Percentiles rank a stretch among this genome's conserved stretches.
Conservation (phyloP, 164 flowering plant species). For the Aristolochia californica region DNA sequence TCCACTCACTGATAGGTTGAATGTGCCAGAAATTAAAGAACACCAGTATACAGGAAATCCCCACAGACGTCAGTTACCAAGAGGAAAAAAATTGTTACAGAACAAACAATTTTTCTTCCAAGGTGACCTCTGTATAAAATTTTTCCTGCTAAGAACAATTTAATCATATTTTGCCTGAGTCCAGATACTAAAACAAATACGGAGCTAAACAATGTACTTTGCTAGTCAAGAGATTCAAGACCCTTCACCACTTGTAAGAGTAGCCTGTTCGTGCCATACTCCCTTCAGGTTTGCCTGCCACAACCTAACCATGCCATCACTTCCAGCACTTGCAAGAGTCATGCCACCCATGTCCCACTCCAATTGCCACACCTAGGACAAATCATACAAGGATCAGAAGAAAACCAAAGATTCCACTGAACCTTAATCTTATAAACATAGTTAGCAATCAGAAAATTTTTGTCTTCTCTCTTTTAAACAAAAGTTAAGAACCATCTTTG, state of each 20-base stretch:
- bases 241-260: conserved; percentile 22
- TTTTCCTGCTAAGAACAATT: too few relatives aligned
- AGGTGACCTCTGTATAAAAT: too few relatives aligned
- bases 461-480: background rate
- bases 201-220: too few relatives aligned
- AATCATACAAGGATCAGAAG: background rate
- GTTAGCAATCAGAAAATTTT: background rate
- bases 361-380: conserved; percentile 80
- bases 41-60: too few relatives aligned
- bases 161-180: too few relatives aligned
- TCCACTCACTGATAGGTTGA: too few relatives aligned
- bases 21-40: too few relatives aligned
- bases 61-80: too few relatives aligned
- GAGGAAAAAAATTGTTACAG: too few relatives aligned
- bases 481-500: background rate
- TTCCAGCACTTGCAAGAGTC: conserved; percentile 80
- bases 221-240: background rate
- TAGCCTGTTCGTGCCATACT: conserved; percentile 64
- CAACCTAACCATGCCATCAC: conserved; percentile 60
- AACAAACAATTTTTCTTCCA: too few relatives aligned
- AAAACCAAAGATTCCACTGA: too few relatives aligned
- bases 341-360: conserved; percentile 97
- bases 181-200: too few relatives aligned
- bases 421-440: background rate
- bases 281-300: conserved; percentile 82